phyloP scores from a whole-genome alignment of 306 rosid species.

The Vachellia collinsii region DNA sequence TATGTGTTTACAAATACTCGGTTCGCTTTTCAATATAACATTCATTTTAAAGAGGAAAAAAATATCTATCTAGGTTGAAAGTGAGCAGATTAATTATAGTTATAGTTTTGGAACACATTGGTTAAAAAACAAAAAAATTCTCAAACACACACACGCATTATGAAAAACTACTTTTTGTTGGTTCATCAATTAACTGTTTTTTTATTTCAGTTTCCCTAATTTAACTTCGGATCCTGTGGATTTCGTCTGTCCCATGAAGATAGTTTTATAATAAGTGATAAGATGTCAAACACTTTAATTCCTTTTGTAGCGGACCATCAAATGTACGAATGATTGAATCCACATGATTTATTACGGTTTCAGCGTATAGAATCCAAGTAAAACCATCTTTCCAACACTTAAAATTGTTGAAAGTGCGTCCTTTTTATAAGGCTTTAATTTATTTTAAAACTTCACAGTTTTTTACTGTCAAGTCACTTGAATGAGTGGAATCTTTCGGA shows the following conservation, averaged over 20 bases:
- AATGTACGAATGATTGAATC: conserved; percentile 45
- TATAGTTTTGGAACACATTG: neutral
- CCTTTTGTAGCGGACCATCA: conserved; percentile 19
- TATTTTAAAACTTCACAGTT: conserved; percentile 23
- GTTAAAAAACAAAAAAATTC: neutral
- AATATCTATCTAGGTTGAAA: neutral
- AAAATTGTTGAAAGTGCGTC: conserved; percentile 33
- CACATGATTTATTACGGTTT: conserved; percentile 37
- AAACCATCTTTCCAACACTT: conserved; percentile 20
- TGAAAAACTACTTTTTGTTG: conserved; percentile 31
- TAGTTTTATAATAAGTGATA: conserved; percentile 44
- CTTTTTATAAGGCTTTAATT: conserved; percentile 39
- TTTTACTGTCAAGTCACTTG: conserved; percentile 35
- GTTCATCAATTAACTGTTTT: conserved; percentile 23
- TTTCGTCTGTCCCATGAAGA: conserved; percentile 47
- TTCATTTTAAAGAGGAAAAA: too few species aligned
- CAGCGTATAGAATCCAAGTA: conserved; percentile 37
- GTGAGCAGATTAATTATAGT: conserved; percentile 8
- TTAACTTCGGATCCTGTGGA: conserved; percentile 50
- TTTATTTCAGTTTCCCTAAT: conserved; percentile 39
- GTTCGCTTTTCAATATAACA: too few species aligned
- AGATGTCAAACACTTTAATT: conserved; percentile 38
- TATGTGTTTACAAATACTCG: neutral
- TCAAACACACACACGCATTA: neutral
- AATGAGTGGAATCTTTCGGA: conserved; percentile 49